Percentiles rank a stretch among this genome's conserved stretches.
These are phyloP conservation scores for Tylopilus vinaceipallidus DNA, from an alignment of 768 basidiomycete genomes.

Conservation along the genomic window DNA sequence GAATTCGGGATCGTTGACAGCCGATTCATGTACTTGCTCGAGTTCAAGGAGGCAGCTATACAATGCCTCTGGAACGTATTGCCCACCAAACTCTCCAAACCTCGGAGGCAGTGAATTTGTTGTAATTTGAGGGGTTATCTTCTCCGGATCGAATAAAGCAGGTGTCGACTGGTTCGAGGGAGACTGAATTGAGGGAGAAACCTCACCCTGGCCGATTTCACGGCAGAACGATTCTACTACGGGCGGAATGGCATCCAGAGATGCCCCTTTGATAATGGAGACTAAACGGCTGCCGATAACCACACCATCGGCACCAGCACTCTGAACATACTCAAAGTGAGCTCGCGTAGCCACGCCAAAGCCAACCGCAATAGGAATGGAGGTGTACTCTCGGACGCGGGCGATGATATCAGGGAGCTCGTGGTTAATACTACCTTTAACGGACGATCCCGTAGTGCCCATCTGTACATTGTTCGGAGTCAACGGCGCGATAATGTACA, in stretches of 20 bases:
- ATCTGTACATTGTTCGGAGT: constrained; percentile 53
- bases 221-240: constrained; percentile 73
- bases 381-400: constrained; percentile 75
- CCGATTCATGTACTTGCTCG: constrained; percentile 85
- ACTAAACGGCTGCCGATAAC: constrained; percentile 92
- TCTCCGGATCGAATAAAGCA: constrained; percentile 5
- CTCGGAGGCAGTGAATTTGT: constrained; percentile 63
- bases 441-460: constrained; percentile 96
- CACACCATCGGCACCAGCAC: constrained; percentile 92
- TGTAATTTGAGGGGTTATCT: constrained; percentile 30
- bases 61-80: constrained; percentile 96
- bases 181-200: constrained; percentile 16
- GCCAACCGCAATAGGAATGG: constrained; percentile 89
- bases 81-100: constrained; percentile 95
- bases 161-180: background rate
- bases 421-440: constrained; percentile 63
- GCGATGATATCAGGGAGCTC: constrained; percentile 81
- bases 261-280: constrained; percentile 67
- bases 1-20: constrained; percentile 85
- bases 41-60: constrained; percentile 90
- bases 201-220: constrained; percentile 52
- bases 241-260: constrained; percentile 44
- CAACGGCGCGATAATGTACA: background rate
- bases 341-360: constrained; percentile 91
- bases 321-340: constrained; percentile 83